Conservation (phyloP, 208 protist genomes). For the Willaertia magna region DNA sequence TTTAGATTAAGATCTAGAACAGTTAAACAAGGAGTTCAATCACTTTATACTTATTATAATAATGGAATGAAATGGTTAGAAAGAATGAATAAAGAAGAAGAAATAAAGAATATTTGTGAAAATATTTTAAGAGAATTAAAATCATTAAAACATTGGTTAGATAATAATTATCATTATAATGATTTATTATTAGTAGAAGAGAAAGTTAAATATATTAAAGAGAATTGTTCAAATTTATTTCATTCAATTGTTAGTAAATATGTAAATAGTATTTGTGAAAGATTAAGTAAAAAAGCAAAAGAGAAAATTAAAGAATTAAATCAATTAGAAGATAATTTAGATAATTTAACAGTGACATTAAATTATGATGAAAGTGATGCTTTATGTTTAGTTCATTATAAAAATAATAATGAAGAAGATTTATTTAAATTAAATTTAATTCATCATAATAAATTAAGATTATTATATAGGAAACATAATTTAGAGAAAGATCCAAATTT, state of each 20-base stretch:
- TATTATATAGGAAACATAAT: not conserved
- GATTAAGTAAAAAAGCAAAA: not conserved
- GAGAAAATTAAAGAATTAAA: not conserved
- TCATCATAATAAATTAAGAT: not conserved
- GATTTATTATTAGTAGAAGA: too few species aligned
- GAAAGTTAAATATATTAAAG: not conserved
- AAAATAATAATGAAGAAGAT: not conserved
- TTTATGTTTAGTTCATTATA: not conserved
- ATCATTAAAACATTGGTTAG: not conserved
- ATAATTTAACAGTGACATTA: not conserved
- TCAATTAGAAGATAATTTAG: not conserved
- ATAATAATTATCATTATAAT: not conserved
- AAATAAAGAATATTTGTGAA: not conserved
- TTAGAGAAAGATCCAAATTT: not conserved
- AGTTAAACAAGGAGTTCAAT: not conserved
- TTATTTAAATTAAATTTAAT: not conserved
- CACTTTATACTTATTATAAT: not conserved
- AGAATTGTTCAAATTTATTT: not conserved
- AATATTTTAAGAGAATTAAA: not conserved
- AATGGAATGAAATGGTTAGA: not conserved
- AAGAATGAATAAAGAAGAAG: not conserved
- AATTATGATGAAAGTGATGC: not conserved
- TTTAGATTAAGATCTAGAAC: not conserved
- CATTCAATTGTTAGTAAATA: not conserved
- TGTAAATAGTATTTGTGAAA: not conserved